Evolutionary conservation across 2,329 filamentous ascomycete genomes (phyloP), one percentile per base, ranked within the genome.

Genomic region (Periconia macrospinosa): DNA sequence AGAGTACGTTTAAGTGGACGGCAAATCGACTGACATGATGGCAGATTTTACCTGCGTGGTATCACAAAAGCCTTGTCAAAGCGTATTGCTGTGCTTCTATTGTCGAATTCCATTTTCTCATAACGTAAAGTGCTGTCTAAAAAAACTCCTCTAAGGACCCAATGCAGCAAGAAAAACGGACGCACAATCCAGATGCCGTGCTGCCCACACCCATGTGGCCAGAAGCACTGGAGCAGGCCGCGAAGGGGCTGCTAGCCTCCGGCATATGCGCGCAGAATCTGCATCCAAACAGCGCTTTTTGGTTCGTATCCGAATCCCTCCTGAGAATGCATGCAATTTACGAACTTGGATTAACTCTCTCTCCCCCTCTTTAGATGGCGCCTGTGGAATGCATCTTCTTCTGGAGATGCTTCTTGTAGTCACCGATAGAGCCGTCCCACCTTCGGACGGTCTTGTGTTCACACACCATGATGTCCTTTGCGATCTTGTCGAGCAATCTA

Each of bases 391-490:
- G 80, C 94, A 99, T 99, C 91, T 97, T 97, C 88, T 97, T 97
- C 75, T 93, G 88, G 71, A 99, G 85, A 79, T 97, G 86, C 81
- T 95, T 90, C 90, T 99, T 99, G 90, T 99, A 99, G 56, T 92
- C 87, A 66, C 88, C 88, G 71, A 99, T 99, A 61, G 79, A 81
- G 68, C 93, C 93, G 59, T 93, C 87, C 94, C 94, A 99, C 69
- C 86, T 79, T 67, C 84, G 87, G 67, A 97, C 92, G 14, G 92
- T 92, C 84, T 92, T 92, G 86, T 99, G 92, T 81, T 99, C 94
- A 79, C 95, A 99, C 52, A 99, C 94, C 80, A 99, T 87, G 78
- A 99, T 99, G 77, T 99, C 91, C 85, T 99, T 99, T 67, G 94
- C 94, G 76, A 99, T 97, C 84, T 96, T 97, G 86, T 99, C 94